Conservation (phyloP, 176 grass and related monocot genomes). For the Oryza glaberrima region DNA sequence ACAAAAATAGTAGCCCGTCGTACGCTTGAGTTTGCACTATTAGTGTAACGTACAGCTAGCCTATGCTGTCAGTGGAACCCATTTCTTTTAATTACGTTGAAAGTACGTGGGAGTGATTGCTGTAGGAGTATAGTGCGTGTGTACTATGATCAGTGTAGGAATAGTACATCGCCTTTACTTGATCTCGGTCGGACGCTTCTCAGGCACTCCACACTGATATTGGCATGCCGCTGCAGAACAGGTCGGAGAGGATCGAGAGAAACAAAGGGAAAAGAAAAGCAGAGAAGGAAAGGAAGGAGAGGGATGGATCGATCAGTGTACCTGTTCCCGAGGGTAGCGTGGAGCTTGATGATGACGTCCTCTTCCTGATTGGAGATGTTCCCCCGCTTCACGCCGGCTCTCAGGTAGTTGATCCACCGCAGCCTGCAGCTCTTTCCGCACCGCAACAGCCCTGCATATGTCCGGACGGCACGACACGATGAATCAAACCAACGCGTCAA, state of each 20-base stretch:
- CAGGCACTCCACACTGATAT: neutral
- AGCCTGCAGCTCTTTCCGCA: slow-evolving; percentile 84
- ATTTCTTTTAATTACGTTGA: neutral
- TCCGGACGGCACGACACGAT: neutral
- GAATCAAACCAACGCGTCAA: neutral
- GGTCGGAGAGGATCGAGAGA: no score
- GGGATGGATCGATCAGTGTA: slow-evolving; percentile 4
- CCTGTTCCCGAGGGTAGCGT: slow-evolving; percentile 85
- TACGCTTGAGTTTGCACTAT: neutral
- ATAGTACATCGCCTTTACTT: neutral
- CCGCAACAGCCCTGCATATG: slow-evolving; percentile 53
- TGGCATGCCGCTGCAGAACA: neutral
- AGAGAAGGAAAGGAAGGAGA: neutral
- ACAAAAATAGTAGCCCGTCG: neutral
- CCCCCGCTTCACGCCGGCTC: slow-evolving; percentile 73
- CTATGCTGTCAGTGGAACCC: neutral
- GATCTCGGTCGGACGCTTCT: neutral
- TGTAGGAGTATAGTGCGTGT: neutral
- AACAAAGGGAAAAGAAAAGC: neutral
- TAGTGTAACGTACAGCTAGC: neutral
- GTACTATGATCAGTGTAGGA: neutral
- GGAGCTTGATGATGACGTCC: slow-evolving; percentile 81
- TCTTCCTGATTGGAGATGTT: slow-evolving; percentile 85
- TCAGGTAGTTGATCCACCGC: slow-evolving; percentile 80
- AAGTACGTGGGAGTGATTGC: neutral